A percentile compares a stretch with the other conserved stretches of the same genome.
Evolutionary conservation across 345 rosid species (phyloP).

Genomic region (Bruguiera parviflora): DNA sequence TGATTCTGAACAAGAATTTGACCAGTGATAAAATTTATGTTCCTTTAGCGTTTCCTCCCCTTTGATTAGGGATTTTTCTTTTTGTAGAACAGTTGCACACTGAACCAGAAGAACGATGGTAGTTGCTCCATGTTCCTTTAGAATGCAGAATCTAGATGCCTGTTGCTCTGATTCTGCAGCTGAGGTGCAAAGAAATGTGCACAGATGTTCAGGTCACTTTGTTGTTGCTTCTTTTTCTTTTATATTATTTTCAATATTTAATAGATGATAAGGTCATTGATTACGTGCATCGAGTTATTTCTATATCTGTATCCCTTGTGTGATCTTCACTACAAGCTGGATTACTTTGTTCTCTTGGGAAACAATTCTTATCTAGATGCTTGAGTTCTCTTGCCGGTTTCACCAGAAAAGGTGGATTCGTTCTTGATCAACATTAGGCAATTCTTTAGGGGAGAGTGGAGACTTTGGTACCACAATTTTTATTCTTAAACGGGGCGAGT

Average conservation of each 20-base stretch:
- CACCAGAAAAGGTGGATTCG: slow-evolving; percentile 35
- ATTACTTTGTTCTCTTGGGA: slow-evolving; percentile 43
- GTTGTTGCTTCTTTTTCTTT: not conserved
- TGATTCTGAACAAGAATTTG: too few species aligned
- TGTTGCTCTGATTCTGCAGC: slow-evolving; percentile 61
- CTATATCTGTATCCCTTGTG: slow-evolving; percentile 57
- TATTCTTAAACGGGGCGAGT: slow-evolving; percentile 56
- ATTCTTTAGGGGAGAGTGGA: slow-evolving; percentile 36
- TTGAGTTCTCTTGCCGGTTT: slow-evolving; percentile 34
- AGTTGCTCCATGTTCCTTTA: slow-evolving; percentile 14
- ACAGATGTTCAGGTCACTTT: not conserved
- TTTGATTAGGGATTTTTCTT: too few species aligned
- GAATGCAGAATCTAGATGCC: slow-evolving; percentile 47
- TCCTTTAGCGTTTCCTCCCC: too few species aligned
- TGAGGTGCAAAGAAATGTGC: slow-evolving; percentile 44
- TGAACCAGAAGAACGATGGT: slow-evolving; percentile 2
- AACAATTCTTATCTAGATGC: slow-evolving; percentile 40
- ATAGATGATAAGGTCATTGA: not conserved
- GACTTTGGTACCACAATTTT: slow-evolving; percentile 50
- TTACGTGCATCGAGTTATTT: slow-evolving; percentile 13
- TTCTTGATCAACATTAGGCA: slow-evolving; percentile 43
- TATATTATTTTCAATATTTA: not conserved
- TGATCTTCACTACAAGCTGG: slow-evolving; percentile 53
- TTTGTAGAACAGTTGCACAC: not conserved
- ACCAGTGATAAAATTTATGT: too few species aligned